Base-by-base conservation (phyloP, 352 stramenopile genomes). In the Pythium apleroticum region DNA sequence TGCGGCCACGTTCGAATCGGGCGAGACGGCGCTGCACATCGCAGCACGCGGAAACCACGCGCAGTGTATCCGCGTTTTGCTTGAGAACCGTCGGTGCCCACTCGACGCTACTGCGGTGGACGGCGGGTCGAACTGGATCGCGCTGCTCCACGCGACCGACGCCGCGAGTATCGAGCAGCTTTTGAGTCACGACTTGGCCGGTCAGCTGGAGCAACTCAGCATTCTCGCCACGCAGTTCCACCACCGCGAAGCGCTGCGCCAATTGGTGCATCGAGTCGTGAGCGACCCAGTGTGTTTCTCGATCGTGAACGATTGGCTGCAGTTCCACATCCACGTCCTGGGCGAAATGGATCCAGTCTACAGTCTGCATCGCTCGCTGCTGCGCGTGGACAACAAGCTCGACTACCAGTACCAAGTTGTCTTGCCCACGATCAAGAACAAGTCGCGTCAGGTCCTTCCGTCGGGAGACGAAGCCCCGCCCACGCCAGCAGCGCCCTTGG, bases 241-340 rank as follows among this genome's bases (percentile, higher is more conserved):
- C 30, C 60, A 79, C 15, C 68, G 71, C 58, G 83, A 75, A 8
- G 60, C 84, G 52, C 69, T 91, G 27, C 62, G 65, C 56, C 67
- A 72, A 24, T 90, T 79, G 81, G 75, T 86, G 52, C 72, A 69
- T 5, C 45, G 50, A 3, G 62, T 89, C 30, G 71, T 73, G 37
- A 60, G 60, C 20, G 76, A 89, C 11, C 69, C 80, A 10, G 75
- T 50, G 17, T 85, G 71, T 27, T 86, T 80, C 50, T 68, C 80
- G 46, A 85, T 90, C 64, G 37, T 92, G 3, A 92, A 92, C 66
- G 83, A 91, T 65, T 89, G 79, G 81, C 86, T 84, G 39, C 71
- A 74, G 58, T 58, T 56, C 46, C 66, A 88, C 57, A 53, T 66
- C 20, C 69, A 74, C 22, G 55, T 78, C 20, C 84, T 91, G 28